Conservation (phyloP, 2,329 filamentous ascomycete genomes). For the Cytospora piceae region DNA sequence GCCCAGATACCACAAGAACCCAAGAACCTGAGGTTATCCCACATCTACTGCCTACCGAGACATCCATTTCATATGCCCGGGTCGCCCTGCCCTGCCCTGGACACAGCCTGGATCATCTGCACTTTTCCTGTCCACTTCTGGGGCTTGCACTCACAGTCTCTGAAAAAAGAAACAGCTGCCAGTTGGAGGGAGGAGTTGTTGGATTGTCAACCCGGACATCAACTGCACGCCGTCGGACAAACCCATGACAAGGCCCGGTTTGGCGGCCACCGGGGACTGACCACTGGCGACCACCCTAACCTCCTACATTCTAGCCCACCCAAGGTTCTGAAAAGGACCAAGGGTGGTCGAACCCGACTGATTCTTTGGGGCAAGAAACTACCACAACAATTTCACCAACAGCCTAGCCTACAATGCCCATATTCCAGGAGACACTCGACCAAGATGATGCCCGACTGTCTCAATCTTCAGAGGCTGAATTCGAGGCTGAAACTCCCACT, state of each 20-base stretch:
- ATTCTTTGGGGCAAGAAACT: not conserved
- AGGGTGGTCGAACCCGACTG: conserved; percentile 22
- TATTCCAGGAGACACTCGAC: conserved; percentile 28
- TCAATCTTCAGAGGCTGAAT: not conserved
- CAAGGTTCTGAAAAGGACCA: conserved; percentile 30
- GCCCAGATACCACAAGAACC: not conserved
- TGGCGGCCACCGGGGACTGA: conserved; percentile 8
- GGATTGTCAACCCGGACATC: conserved; percentile 15
- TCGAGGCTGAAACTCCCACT: conserved; percentile 9
- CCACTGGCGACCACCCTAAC: not conserved
- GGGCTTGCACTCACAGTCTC: not conserved
- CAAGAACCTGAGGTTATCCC: not conserved
- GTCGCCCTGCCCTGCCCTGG: not conserved
- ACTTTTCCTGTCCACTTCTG: conserved; percentile 3
- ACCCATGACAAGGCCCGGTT: conserved; percentile 22
- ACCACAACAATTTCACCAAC: not conserved
- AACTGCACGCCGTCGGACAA: conserved; percentile 9
- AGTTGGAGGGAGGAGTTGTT: conserved; percentile 12
- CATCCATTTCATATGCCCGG: not conserved
- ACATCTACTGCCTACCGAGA: not conserved
- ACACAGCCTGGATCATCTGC: not conserved
- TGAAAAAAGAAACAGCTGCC: conserved; percentile 8
- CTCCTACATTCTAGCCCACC: conserved; percentile 22
- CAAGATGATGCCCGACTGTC: conserved; percentile 22
- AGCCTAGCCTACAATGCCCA: conserved; percentile 27